Base-by-base conservation (phyloP, 768 basidiomycete species). In the Russula sp. region DNA sequence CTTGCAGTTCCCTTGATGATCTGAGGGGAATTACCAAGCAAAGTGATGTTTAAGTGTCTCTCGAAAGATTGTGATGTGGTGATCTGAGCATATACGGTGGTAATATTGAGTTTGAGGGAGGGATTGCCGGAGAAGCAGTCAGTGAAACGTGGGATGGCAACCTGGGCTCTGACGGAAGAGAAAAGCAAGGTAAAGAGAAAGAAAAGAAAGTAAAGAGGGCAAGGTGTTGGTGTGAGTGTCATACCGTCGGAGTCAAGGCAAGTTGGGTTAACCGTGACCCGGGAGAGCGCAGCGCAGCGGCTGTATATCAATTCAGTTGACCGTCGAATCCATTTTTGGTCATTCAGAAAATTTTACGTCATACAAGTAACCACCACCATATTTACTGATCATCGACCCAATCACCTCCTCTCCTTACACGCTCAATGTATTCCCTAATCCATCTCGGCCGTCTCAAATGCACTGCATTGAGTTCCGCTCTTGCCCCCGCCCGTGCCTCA, bases 31-130 rank as follows among this genome's bases (percentile, higher is more conserved):
- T 73, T 71, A 0, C 92, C 94, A 40, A 94, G 69, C 42, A 94
- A 77, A 1, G 87, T 88, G 69, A 94, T 77, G 71, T 89, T 88
- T 64, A 94, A 74, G 67, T 79, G 80, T 9, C 70, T 74, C 3
- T 77, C 79, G 42, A 75, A 71, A 20, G 74, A 71, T 11, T 76
- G 74, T 52, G 76, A 76, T 34, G 80, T 74, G 27, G 83, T 74
- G 61, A 88, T 78, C 72, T 93, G 91, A 22, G 82, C 87, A 70
- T 89, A 93, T 49, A 93, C 84, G 37, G 81, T 80, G 63, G 83
- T 79, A 61, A 92, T 79, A 37, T 82, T 77, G 74, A 91, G 78
- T 71, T 86, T 88, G 72, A 80, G 79, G 49, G 79, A 72, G 37
- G 70, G 67, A 73, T 80, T 80, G 61, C 80, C 79, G 31, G 76